phyloP scores from a whole-genome alignment of 495 filamentous ascomycete genomes.

The Xylaria castorea region DNA sequence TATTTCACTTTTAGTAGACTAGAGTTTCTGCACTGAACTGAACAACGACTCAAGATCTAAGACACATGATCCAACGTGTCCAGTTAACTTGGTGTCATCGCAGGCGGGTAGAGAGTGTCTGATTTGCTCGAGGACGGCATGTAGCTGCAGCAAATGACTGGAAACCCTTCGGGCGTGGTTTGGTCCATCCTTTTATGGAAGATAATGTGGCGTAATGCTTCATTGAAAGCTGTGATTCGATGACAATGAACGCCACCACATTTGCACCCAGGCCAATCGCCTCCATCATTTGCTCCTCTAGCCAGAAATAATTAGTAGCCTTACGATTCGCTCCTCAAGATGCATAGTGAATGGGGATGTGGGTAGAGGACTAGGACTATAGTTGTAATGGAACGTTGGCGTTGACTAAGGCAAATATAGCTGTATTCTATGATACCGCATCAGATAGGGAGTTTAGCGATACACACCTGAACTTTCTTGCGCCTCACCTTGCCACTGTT shows the following conservation, averaged over 20 bases:
- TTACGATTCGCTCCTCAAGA: not conserved
- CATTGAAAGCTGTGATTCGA: not conserved
- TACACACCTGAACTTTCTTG: not conserved
- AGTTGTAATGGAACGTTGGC: not conserved
- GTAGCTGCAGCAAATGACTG: not conserved
- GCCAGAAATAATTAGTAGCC: not conserved
- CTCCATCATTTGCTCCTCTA: not conserved
- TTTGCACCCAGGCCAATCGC: not conserved
- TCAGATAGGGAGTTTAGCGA: not conserved
- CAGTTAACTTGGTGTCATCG: not conserved
- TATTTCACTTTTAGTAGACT: not conserved
- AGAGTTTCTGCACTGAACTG: not conserved
- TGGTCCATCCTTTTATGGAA: not conserved
- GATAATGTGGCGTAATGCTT: not conserved
- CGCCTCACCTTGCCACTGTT: not conserved
- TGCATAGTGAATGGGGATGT: not conserved
- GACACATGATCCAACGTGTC: not conserved
- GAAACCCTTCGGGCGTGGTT: not conserved
- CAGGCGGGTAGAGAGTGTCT: not conserved
- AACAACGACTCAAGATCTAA: not conserved
- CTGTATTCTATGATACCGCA: not conserved
- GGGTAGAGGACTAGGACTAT: not conserved
- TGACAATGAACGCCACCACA: not conserved
- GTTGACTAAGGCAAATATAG: not conserved
- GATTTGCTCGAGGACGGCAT: not conserved